Evolutionary conservation across 2,329 filamentous ascomycete genomes (phyloP).

Genomic region (Botrytis deweyae): DNA sequence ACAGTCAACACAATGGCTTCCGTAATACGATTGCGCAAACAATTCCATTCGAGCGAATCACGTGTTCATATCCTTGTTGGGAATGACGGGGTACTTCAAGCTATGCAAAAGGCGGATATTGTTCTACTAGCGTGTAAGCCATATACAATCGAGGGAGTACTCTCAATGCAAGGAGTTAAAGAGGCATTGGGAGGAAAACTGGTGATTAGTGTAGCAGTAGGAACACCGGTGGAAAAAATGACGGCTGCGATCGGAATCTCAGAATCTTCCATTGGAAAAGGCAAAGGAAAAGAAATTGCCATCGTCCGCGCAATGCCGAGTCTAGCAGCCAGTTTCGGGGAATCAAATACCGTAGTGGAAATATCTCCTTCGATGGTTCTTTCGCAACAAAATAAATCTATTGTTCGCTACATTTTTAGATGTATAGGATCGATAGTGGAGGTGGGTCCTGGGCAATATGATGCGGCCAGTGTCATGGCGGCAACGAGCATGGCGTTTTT

Average conservation of each 20-base stretch:
- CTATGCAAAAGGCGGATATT: constrained; percentile 68
- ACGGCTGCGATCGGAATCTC: constrained; percentile 56
- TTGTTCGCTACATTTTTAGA: constrained; percentile 76
- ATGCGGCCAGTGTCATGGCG: constrained; percentile 70
- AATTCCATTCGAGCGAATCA: constrained; percentile 38
- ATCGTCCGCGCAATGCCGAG: constrained; percentile 84
- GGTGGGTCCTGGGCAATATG: constrained; percentile 67
- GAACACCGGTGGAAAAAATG: constrained; percentile 69
- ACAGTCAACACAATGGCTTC: constrained; percentile 45
- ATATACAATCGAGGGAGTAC: constrained; percentile 67
- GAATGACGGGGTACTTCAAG: constrained; percentile 60
- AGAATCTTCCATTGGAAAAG: constrained; percentile 29
- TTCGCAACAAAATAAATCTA: constrained; percentile 29
- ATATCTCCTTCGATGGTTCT: constrained; percentile 3
- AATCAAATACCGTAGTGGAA: constrained; percentile 77
- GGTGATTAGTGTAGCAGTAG: constrained; percentile 78
- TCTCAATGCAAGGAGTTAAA: constrained; percentile 65
- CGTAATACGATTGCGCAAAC: constrained; percentile 38
- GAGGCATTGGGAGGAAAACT: constrained; percentile 77
- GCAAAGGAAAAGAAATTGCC: constrained; percentile 44
- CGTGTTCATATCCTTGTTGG: constrained; percentile 39
- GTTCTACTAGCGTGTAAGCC: constrained; percentile 81
- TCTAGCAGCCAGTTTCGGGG: constrained; percentile 73
- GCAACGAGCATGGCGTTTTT: constrained; percentile 76
- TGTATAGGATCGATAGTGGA: constrained; percentile 69